Evolutionary conservation across 768 basidiomycete species (phyloP), one percentile per base, ranked within the genome.

Genomic region (Fistulinella prunicolor): DNA sequence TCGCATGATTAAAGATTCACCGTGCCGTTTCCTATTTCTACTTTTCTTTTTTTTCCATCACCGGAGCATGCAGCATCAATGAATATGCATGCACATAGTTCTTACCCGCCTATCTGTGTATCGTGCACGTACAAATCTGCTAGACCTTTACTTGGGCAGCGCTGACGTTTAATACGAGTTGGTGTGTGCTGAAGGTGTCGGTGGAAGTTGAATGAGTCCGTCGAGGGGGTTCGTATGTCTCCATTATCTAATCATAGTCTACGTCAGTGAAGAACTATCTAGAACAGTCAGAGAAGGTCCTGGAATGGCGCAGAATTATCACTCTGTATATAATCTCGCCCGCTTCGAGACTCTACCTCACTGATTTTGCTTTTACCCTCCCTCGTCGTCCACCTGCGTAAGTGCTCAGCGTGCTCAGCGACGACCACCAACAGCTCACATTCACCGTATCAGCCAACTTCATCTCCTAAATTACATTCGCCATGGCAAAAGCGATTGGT

Each of bases 401-500:
- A 65, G 66, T 51, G 23, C 29, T 21, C 44, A 42, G 41, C 50
- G 21, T 20, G 3, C 39, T 30, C 8, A 21, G 9, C 35, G 16
- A 19, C 38, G 23, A 35, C n/a, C 39, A 46, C 14, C 44, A 28
- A 14, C 14, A 16, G n/a, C 51, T 50, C 22, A 59, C 38, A 26
- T 23, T 50, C 50, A 21, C 40, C 48, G 12, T n/a, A n/a, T 39
- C 53, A 51, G 50, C 35, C 36, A 14, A n/a, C n/a, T n/a, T 22
- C 47, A 40, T 39, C 47, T 42, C 35, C 36, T 30, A 30, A 54
- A 46, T 44, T 16, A 45, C 42, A 9, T 13, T 46, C 51, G 54
- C 49, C 59, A 81, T 82, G 80, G 70, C 82, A 65, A 92, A 92
- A 82, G 89, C 89, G 56, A 81, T 92, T 66, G 89, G 89, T 70